Base-by-base conservation (phyloP, 1,139 yeast genomes). In the Petasospora fabianii region DNA sequence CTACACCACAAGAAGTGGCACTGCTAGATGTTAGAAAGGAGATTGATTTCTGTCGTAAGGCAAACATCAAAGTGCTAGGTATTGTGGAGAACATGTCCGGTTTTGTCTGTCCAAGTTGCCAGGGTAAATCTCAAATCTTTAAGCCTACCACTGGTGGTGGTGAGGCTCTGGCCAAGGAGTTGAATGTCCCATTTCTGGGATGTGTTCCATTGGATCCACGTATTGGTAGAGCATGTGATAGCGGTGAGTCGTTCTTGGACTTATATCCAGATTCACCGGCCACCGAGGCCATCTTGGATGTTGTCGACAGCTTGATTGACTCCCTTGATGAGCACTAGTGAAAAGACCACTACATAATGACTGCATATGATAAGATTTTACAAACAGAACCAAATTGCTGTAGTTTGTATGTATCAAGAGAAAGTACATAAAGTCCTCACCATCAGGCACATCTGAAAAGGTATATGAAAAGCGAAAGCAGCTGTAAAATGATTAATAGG, bases 91-190 rank as follows among this genome's bases (percentile, higher is more conserved):
- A 94, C 57, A 92, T 94, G 98, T 79, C 96, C 6, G 98, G 98
- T 2, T 94, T 94, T 66, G 97, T 94, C 13, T 94, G 99, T 59
- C 98, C 98, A 5, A 79, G 71, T 51, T 94, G 99, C 62, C 76
- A 85, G 47, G 95, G 95, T 8, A 87, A 88, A 61, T 84, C 96
- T 0, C 80, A 83, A 54, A 90, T 94, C 11, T 94, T 94, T 64
- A 84, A 83, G 48, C 87, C 97, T 26, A 92, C 97, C 4, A 94
- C 98, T 1, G 98, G 98, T 13, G 99, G 99, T 15, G 99, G 97
- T 7, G 73, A 76, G 51, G 77, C 80, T 27, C 66, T 94, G 39
- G 94, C 97, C 41, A 65, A 81, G 52, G 98, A 92, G 43, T 63
- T 84, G 59, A 71, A 69, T 8, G 74, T 94, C 19, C 82, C 84